phyloP scores from a whole-genome alignment of 352 stramenopile genomes.

The Pythium pyrilobum region DNA sequence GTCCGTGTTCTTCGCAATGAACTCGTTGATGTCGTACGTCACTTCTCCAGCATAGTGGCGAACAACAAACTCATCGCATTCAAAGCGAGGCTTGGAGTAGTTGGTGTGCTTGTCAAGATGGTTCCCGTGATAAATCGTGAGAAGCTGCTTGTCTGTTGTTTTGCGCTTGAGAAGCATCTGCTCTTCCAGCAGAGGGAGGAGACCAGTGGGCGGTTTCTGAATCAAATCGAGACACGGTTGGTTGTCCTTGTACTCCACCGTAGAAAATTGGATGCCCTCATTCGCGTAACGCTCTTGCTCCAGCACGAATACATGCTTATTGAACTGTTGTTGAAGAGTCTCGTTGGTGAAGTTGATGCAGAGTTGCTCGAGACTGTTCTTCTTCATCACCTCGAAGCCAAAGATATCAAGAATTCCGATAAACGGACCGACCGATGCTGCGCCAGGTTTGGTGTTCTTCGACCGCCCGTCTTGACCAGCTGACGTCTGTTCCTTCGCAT shows the following conservation, averaged over 20 bases:
- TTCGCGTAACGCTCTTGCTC: constrained; percentile 76
- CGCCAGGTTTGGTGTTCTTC: neutral
- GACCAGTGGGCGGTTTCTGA: constrained; percentile 67
- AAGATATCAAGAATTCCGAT: constrained; percentile 92
- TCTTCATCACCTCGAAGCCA: constrained; percentile 86
- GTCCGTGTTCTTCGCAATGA: constrained; percentile 87
- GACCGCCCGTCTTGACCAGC: constrained; percentile 7
- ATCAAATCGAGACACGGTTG: constrained; percentile 75
- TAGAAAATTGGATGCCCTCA: constrained; percentile 70
- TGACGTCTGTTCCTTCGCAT: constrained; percentile 52
- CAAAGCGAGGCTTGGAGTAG: constrained; percentile 73
- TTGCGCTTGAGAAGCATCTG: constrained; percentile 86
- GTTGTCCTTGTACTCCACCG: constrained; percentile 84
- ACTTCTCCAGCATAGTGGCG: constrained; percentile 82
- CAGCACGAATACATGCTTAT: constrained; percentile 82
- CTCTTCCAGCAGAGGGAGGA: constrained; percentile 84
- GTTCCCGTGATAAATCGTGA: constrained; percentile 76
- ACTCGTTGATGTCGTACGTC: constrained; percentile 76
- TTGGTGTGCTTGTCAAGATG: constrained; percentile 67
- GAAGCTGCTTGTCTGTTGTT: constrained; percentile 76
- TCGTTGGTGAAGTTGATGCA: constrained; percentile 93
- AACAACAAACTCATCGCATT: constrained; percentile 84
- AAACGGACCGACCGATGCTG: constrained; percentile 22
- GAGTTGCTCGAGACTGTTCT: constrained; percentile 87
- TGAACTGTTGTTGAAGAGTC: constrained; percentile 88